Evolutionary conservation across 257 asterid species (phyloP).

Genomic region (Plantago major): DNA sequence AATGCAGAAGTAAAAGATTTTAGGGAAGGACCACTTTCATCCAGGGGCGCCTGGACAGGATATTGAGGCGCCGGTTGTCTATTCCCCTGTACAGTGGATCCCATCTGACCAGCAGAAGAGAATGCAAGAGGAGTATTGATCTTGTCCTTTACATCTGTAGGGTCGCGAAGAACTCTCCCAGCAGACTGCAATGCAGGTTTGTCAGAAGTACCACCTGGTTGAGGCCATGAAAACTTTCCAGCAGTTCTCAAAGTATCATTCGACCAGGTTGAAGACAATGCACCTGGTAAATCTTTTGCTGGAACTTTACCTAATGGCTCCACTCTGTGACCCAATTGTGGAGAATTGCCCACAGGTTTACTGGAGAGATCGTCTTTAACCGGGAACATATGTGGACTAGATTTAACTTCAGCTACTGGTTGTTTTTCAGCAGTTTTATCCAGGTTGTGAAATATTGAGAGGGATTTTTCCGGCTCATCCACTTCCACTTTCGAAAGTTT

Average conservation of each 20-base stretch:
- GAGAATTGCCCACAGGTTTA: conserved; percentile 34
- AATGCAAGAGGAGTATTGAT: conserved; percentile 28
- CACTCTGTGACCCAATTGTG: conserved; percentile 22
- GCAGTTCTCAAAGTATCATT: conserved; percentile 24
- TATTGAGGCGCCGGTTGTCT: conserved; percentile 29
- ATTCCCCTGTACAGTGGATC: conserved; percentile 29
- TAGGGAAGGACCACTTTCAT: conserved; percentile 35
- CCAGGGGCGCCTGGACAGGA: conserved; percentile 31
- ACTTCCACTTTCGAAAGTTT: conserved; percentile 26
- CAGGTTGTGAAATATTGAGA: conserved; percentile 18
- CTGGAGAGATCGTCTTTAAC: conserved; percentile 32
- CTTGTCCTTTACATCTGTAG: conserved; percentile 39
- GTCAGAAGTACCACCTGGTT: conserved; percentile 28
- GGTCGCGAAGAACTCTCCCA: conserved; percentile 31
- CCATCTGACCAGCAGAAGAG: conserved; percentile 38
- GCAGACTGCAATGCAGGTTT: conserved; percentile 28
- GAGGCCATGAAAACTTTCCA: conserved; percentile 27
- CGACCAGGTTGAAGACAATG: no score
- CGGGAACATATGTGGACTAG: conserved; percentile 28
- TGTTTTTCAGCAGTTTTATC: conserved; percentile 27
- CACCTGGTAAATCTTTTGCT: conserved; percentile 30
- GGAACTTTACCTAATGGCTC: conserved; percentile 33
- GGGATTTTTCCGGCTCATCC: conserved; percentile 28
- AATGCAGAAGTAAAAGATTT: conserved; percentile 32
- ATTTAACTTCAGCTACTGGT: conserved; percentile 37